Conservation (phyloP, 352 stramenopile species). For the Phytophthora tubulina region DNA sequence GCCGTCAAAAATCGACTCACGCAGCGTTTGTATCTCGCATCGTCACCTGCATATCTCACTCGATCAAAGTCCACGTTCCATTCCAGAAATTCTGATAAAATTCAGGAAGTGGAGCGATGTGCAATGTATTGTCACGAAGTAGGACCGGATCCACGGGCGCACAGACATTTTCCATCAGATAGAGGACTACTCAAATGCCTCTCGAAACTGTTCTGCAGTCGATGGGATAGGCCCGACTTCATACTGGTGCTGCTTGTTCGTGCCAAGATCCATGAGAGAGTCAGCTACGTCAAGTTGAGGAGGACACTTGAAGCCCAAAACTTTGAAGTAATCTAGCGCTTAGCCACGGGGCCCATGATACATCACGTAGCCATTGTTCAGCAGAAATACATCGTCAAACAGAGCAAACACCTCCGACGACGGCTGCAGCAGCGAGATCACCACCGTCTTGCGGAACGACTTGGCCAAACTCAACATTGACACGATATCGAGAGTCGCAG, state of each 20-base stretch:
- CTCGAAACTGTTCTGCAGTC: constrained; percentile 7
- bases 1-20: constrained; percentile 23
- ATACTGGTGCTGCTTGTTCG: constrained; percentile 42
- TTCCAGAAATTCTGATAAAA: constrained; percentile 28
- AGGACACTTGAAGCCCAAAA: constrained; percentile 54
- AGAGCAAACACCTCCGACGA: constrained; percentile 89
- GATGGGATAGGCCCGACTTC: constrained; percentile 8
- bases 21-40: constrained; percentile 27
- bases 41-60: constrained; percentile 58
- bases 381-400: constrained; percentile 92
- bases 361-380: constrained; percentile 87
- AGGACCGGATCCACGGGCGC: not conserved
- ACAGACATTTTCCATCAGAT: not conserved
- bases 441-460: constrained; percentile 46
- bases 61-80: constrained; percentile 18
- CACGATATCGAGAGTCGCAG: constrained; percentile 92
- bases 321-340: constrained; percentile 74
- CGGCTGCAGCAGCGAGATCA: constrained; percentile 84
- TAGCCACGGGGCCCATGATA: constrained; percentile 77
- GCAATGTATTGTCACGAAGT: not conserved
- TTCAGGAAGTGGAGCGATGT: constrained; percentile 53
- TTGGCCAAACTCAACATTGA: constrained; percentile 42
- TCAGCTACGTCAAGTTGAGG: constrained; percentile 40
- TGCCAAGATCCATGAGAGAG: constrained; percentile 48
- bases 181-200: constrained; percentile 65